Evolutionary conservation across 176 grass and related monocot genomes (phyloP).

Genomic region (Paspalum notatum): DNA sequence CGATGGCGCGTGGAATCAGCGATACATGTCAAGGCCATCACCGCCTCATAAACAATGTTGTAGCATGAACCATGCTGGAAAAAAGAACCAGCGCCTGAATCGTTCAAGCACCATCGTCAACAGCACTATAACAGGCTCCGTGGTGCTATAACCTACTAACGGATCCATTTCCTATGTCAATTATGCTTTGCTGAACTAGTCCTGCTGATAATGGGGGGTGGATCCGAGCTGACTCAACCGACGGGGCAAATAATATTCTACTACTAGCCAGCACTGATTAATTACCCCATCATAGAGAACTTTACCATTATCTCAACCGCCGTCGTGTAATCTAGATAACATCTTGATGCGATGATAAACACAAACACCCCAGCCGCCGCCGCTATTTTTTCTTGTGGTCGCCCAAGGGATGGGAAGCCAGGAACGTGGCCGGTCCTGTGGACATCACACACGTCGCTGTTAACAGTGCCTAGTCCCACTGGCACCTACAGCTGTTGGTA

Average conservation of each 20-base stretch:
- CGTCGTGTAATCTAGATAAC: background rate
- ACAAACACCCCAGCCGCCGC: background rate
- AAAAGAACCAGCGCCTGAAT: too few species aligned
- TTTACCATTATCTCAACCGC: background rate
- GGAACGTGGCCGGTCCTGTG: background rate
- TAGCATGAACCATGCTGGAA: too few species aligned
- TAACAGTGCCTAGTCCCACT: background rate
- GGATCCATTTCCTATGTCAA: background rate
- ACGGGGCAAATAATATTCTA: background rate
- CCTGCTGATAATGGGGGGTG: background rate
- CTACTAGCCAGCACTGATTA: too few species aligned
- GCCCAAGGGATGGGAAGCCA: background rate
- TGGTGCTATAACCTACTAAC: too few species aligned
- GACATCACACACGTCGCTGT: slow-evolving; percentile 26
- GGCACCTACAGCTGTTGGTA: slow-evolving; percentile 45
- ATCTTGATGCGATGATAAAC: background rate
- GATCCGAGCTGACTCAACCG: background rate
- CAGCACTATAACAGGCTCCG: too few species aligned
- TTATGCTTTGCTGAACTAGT: background rate
- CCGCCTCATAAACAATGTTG: too few species aligned
- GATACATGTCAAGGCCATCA: too few species aligned
- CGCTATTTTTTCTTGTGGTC: background rate
- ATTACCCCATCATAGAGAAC: background rate
- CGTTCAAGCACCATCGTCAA: too few species aligned
- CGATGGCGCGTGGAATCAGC: too few species aligned